These are phyloP conservation scores for Geotrichum macrosporum DNA, from an alignment of 1,139 yeast genomes.

Conservation along the genomic window DNA sequence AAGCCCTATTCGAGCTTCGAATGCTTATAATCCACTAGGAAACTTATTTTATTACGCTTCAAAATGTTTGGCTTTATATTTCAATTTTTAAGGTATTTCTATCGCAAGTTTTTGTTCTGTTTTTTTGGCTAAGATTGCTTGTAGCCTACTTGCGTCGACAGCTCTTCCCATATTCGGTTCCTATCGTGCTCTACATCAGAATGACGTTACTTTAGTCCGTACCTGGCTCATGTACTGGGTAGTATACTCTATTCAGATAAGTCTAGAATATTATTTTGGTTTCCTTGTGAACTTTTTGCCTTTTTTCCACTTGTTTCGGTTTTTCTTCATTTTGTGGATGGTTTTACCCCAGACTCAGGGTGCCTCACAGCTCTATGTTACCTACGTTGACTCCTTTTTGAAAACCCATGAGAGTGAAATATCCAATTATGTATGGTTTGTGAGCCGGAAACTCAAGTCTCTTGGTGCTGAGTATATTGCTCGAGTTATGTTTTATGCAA, in stretches of 20 bases:
- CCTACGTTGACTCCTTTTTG: conserved; percentile 37
- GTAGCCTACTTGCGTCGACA: conserved; percentile 40
- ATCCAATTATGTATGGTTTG: conserved; percentile 28
- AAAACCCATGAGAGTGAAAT: conserved; percentile 34
- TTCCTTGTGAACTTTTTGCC: conserved; percentile 46
- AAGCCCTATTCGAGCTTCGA: too few species aligned
- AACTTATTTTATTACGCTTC: neutral
- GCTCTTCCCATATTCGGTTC: conserved; percentile 59
- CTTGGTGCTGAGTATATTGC: conserved; percentile 29
- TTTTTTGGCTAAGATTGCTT: conserved; percentile 2
- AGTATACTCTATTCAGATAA: conserved; percentile 44
- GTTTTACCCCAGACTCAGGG: conserved; percentile 48
- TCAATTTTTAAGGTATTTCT: conserved; percentile 24
- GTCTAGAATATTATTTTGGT: conserved; percentile 45
- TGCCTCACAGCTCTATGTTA: conserved; percentile 36
- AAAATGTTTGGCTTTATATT: conserved; percentile 27
- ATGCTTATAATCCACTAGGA: too few species aligned
- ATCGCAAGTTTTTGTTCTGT: neutral
- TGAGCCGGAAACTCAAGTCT: conserved; percentile 26
- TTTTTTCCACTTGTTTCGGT: conserved; percentile 44
- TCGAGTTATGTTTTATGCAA: conserved; percentile 14
- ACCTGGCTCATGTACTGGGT: conserved; percentile 66
- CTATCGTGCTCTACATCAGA: conserved; percentile 49
- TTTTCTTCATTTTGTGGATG: conserved; percentile 48
- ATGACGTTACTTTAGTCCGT: conserved; percentile 45